phyloP scores from a whole-genome alignment of 768 basidiomycete species.

The Tulasnella sp. region DNA sequence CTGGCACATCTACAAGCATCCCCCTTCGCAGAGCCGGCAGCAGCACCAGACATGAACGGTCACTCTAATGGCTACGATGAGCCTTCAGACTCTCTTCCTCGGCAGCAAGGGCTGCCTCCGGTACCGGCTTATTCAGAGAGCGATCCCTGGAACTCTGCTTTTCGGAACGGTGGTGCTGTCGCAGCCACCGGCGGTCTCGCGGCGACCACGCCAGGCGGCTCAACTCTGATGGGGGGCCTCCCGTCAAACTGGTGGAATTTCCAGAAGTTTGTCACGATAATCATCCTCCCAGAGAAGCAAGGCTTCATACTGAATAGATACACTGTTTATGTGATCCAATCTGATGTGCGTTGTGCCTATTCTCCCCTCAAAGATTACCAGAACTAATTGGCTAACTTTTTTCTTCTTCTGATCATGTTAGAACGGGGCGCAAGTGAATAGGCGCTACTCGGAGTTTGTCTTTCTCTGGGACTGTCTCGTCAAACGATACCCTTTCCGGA shows the following conservation, averaged over 20 bases:
- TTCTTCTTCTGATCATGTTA: constrained; percentile 26
- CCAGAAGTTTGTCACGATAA: constrained; percentile 59
- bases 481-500: constrained; percentile 85
- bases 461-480: constrained; percentile 80
- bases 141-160: constrained; percentile 40
- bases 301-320: constrained; percentile 86
- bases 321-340: constrained; percentile 68
- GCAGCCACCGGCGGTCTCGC: neutral
- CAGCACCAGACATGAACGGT: constrained; percentile 33
- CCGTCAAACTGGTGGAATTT: constrained; percentile 81
- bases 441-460: constrained; percentile 89
- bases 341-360: constrained; percentile 48
- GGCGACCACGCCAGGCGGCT: constrained; percentile 27
- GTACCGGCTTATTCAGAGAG: constrained; percentile 44
- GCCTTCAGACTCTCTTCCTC: constrained; percentile 16
- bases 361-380: constrained; percentile 2
- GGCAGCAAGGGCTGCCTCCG: constrained; percentile 32
- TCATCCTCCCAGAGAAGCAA: constrained; percentile 66
- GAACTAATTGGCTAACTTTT: neutral
- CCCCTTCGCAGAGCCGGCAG: constrained; percentile 25
- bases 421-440: constrained; percentile 56
- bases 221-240: constrained; percentile 48
- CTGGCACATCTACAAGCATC: constrained; percentile 46
- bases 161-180: constrained; percentile 17
- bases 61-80: constrained; percentile 28